phyloP scores from a whole-genome alignment of 352 stramenopile genomes.

The Globisporangium viniferum region DNA sequence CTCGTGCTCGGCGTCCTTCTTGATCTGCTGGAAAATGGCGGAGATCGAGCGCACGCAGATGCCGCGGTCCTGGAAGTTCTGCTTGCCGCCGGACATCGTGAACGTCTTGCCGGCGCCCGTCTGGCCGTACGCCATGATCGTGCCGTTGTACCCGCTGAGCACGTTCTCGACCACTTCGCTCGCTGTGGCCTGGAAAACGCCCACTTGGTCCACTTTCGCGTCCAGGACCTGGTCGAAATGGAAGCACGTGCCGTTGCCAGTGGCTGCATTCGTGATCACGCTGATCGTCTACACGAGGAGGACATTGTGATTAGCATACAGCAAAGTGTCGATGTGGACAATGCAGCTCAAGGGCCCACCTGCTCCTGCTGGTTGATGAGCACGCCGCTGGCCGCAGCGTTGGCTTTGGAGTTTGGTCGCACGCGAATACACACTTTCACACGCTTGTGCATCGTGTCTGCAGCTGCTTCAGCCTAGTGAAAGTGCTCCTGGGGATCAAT shows the following conservation, averaged over 20 bases:
- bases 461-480: neutral
- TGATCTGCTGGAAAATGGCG: constrained; percentile 48
- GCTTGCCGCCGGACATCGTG: constrained; percentile 63
- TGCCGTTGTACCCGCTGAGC: constrained; percentile 71
- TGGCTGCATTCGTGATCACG: constrained; percentile 51
- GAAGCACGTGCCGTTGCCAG: constrained; percentile 53
- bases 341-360: constrained; percentile 15
- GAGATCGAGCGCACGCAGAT: constrained; percentile 57
- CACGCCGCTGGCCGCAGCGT: constrained; percentile 22
- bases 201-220: constrained; percentile 37
- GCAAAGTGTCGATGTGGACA: neutral
- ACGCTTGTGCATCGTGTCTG: constrained; percentile 48
- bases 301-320: neutral
- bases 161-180: constrained; percentile 59
- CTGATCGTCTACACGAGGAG: constrained; percentile 43
- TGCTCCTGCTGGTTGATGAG: constrained; percentile 45
- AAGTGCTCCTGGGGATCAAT: neutral
- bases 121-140: constrained; percentile 73
- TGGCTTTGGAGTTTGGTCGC: constrained; percentile 26
- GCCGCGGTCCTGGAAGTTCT: constrained; percentile 56
- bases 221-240: constrained; percentile 62
- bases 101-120: constrained; percentile 76
- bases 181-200: constrained; percentile 42
- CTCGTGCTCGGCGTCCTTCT: constrained; percentile 42
- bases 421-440: constrained; percentile 71